These are phyloP conservation scores for Alternaria sp. DNA, from an alignment of 2,329 filamentous ascomycete species.

Conservation along the genomic window DNA sequence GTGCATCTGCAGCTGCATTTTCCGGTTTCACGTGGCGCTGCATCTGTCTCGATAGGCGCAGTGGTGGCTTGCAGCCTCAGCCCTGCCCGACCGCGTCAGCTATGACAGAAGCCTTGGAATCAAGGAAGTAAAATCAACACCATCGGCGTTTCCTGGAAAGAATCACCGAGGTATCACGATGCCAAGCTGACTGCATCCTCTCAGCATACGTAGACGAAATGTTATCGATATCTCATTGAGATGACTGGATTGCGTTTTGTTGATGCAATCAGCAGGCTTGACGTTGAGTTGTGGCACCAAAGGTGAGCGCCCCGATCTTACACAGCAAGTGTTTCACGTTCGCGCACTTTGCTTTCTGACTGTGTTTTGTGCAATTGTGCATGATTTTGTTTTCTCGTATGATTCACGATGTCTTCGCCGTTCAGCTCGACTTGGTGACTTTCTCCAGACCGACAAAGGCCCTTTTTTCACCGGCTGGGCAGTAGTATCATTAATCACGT, in stretches of 20 bases:
- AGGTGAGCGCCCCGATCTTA: background rate
- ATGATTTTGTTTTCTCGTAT: background rate
- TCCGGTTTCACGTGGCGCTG: constrained; percentile 1
- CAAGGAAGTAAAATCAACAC: constrained; percentile 6
- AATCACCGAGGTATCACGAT: constrained; percentile 1
- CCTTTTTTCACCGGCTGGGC: constrained; percentile 8
- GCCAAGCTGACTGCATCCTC: background rate
- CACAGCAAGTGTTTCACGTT: background rate
- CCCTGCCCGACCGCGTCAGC: background rate
- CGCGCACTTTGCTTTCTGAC: background rate
- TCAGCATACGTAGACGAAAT: constrained; percentile 4
- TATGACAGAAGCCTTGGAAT: background rate
- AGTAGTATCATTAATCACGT: background rate
- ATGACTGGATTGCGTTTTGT: background rate
- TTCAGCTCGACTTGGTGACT: background rate
- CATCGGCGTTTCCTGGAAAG: background rate
- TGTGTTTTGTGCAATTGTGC: background rate
- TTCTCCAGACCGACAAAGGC: background rate
- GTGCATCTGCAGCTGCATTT: background rate
- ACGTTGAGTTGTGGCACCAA: background rate
- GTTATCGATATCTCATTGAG: background rate
- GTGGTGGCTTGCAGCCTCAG: constrained; percentile 1
- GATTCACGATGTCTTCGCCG: background rate
- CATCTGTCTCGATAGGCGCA: constrained; percentile 2
- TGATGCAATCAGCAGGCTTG: background rate